These are phyloP conservation scores for Nitzschia inconspicua DNA, from an alignment of 108 stramenopile genomes.

Conservation along the genomic window DNA sequence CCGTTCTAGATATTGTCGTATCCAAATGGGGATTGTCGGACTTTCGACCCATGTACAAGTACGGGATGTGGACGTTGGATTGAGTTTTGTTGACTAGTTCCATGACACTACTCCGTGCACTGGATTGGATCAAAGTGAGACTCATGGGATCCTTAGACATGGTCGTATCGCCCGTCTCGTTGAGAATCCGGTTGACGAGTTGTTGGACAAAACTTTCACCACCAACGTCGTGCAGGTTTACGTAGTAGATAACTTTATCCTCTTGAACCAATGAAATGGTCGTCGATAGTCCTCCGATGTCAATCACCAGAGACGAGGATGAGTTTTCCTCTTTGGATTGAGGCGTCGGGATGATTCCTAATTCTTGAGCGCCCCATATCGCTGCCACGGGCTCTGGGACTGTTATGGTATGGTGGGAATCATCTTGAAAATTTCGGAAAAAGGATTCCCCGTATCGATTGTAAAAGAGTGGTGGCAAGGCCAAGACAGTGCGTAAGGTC, in stretches of 20 bases:
- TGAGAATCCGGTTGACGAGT: constrained; percentile 42
- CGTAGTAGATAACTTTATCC: constrained; percentile 36
- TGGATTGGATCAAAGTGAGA: constrained; percentile 26
- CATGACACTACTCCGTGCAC: constrained; percentile 32
- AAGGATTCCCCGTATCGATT: constrained; percentile 21
- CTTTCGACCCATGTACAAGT: constrained; percentile 51
- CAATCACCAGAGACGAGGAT: constrained; percentile 50
- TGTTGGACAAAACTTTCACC: constrained; percentile 65
- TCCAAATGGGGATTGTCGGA: constrained; percentile 52
- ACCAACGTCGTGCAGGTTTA: constrained; percentile 45
- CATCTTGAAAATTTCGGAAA: constrained; percentile 21
- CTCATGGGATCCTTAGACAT: constrained; percentile 25
- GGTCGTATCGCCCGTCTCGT: constrained; percentile 18
- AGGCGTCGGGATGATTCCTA: constrained; percentile 40
- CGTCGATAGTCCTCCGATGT: constrained; percentile 62
- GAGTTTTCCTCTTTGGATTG: constrained; percentile 20
- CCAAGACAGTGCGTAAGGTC: constrained; percentile 29
- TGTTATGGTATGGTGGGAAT: constrained; percentile 18
- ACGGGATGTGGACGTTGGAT: constrained; percentile 67
- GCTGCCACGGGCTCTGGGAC: constrained; percentile 74
- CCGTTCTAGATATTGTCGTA: constrained; percentile 51
- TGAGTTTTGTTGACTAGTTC: constrained; percentile 62
- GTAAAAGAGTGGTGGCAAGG: constrained; percentile 28
- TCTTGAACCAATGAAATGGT: constrained; percentile 49
- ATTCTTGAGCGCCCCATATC: constrained; percentile 62